Conservation (phyloP, 2,329 filamentous ascomycete genomes). For the Tolypocladium sp. region DNA sequence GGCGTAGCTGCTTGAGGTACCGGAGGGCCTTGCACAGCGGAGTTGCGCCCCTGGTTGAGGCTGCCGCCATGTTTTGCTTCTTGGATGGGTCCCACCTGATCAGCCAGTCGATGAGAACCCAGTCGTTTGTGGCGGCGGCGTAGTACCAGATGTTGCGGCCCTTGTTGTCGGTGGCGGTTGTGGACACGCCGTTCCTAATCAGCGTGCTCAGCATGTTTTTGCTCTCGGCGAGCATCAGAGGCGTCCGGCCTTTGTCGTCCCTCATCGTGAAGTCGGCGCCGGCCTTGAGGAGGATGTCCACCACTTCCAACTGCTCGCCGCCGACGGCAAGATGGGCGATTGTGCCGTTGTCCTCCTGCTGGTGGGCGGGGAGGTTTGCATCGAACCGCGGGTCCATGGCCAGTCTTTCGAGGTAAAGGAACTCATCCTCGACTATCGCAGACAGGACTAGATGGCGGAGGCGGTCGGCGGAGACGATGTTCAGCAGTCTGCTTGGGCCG, state of each 20-base stretch:
- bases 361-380: conserved; percentile 12
- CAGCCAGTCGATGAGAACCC: conserved; percentile 20
- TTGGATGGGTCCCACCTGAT: conserved; percentile 17
- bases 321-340: conserved; percentile 22
- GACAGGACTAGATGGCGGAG: conserved; percentile 13
- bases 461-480: conserved; percentile 6
- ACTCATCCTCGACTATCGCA: conserved; percentile 15
- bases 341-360: conserved; percentile 9
- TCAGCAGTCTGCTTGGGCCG: conserved; percentile 2
- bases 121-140: conserved; percentile 21
- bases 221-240: conserved; percentile 23
- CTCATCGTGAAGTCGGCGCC: conserved; percentile 17
- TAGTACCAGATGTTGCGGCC: conserved; percentile 29
- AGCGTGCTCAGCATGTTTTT: conserved; percentile 14
- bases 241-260: conserved; percentile 21
- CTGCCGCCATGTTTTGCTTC: conserved; percentile 14
- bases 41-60: conserved; percentile 12
- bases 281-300: conserved; percentile 16
- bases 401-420: conserved; percentile 15
- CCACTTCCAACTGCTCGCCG: conserved; percentile 12
- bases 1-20: conserved; percentile 4
- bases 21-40: conserved; percentile 22
- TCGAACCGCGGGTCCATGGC: conserved; percentile 19
- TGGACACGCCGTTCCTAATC: conserved; percentile 15
- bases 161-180: conserved; percentile 17